phyloP scores from a whole-genome alignment of 2,329 filamentous ascomycete species.

The Fusarium burgessii region DNA sequence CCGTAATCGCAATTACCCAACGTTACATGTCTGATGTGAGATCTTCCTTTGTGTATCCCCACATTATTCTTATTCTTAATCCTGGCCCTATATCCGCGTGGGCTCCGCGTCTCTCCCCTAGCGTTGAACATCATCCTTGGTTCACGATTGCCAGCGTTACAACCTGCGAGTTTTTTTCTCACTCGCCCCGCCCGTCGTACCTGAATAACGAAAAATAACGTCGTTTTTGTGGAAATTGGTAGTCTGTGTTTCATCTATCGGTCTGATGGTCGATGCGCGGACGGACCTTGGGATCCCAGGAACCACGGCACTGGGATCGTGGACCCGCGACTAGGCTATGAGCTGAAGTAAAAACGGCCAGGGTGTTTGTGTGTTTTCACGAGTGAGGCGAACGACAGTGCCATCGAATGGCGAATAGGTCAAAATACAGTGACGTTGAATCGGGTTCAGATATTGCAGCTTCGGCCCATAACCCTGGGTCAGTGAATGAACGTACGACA shows the following conservation, averaged over 20 bases:
- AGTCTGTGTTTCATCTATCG: constrained; percentile 7
- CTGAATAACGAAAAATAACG: constrained; percentile 6
- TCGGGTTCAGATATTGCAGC: background rate
- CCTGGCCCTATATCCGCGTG: constrained; percentile 28
- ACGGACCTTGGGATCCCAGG: constrained; percentile 8
- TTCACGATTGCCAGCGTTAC: background rate
- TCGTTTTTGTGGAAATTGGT: constrained; percentile 1
- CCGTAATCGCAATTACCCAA: background rate
- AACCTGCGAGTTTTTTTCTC: background rate
- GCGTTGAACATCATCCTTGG: background rate
- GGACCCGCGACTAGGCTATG: background rate
- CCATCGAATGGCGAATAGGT: background rate
- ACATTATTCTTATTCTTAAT: background rate
- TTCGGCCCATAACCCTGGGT: background rate
- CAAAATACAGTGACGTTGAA: background rate
- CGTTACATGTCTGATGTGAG: background rate
- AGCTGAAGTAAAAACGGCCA: constrained; percentile 13
- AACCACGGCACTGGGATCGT: constrained; percentile 16
- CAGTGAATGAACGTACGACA: background rate
- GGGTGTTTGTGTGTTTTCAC: background rate
- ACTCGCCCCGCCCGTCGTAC: background rate
- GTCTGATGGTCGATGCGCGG: background rate
- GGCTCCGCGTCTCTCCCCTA: background rate
- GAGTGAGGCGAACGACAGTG: constrained; percentile 5
- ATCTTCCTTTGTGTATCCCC: background rate